Evolutionary conservation across 2,329 filamentous ascomycete species (phyloP).

Genomic region (Triangularia verruculosa): DNA sequence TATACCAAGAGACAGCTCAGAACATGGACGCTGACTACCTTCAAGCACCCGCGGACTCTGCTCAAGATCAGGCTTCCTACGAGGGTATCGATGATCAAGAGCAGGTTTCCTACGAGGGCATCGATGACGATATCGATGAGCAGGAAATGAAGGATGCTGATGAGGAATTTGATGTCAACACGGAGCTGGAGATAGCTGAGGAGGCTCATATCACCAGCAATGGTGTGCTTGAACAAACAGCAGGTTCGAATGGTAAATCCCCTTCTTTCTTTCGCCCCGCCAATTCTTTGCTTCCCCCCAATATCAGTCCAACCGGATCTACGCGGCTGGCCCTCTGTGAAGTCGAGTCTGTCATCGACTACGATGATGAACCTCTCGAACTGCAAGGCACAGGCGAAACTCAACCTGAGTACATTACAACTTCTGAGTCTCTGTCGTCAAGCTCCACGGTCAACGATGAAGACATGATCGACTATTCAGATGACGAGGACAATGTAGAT

Average conservation of each 20-base stretch:
- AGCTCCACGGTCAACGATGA: not conserved
- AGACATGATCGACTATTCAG: not conserved
- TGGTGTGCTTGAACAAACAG: conserved; percentile 12
- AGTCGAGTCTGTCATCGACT: conserved; percentile 32
- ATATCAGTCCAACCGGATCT: not conserved
- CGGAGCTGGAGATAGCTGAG: conserved; percentile 7
- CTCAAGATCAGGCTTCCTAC: not conserved
- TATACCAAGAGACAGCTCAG: not conserved
- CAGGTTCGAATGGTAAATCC: conserved; percentile 25
- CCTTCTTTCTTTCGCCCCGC: conserved; percentile 14
- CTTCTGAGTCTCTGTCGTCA: not conserved
- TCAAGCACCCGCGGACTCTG: not conserved
- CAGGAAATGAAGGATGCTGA: not conserved
- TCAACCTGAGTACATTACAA: not conserved
- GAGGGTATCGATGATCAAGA: not conserved
- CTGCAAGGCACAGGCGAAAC: not conserved
- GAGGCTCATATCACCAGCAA: not conserved
- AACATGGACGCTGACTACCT: not conserved
- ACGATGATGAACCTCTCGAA: conserved; percentile 29
- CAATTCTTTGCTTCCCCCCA: not conserved
- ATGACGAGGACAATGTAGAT: not conserved
- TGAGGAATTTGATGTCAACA: conserved; percentile 2
- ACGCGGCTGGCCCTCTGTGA: not conserved
- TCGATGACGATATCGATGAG: not conserved
- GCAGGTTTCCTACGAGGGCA: not conserved